Base-by-base conservation (phyloP, 2,329 filamentous ascomycete species). In the Alternaria arborescens region DNA sequence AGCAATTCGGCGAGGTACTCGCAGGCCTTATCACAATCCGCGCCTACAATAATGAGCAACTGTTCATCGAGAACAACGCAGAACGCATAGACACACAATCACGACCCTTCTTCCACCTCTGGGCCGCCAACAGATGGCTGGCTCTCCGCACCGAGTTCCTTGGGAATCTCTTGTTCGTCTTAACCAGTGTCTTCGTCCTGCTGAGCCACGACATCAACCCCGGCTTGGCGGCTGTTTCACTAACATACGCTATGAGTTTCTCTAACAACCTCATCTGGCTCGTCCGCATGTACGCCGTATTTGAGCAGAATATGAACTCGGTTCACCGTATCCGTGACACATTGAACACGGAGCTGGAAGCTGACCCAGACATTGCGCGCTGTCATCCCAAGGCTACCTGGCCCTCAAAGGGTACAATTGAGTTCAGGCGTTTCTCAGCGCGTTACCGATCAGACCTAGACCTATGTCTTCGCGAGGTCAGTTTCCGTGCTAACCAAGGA, bases 321-420 rank as follows among this genome's bases (percentile, higher is more conserved):
- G 44, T 48, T n/a, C 44, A 48, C 44, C 44, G 44, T 3, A 48
- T 48, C 8, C 10, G 44, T 48, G 28, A 14, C 28, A 48, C 44
- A 10, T 3, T 48, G 44, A 48, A 10, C n/a, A 28, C 28, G 28
- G 44, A 48, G 44, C 44, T 18, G 11, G 44, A 48, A 10, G 7
- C 44, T 4, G 44, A 14, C 2, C 44, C 44, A 34, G 44, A 48
- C 44, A 48, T 2, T 3, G 44, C 44, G 44, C 44, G n/a, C 44
- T 48, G 28, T 28, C 44, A 48, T 10, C 69, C 88, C 93, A 24
- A n/a, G 12, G 52, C n/a, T 34, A 5, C 24, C 28, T 98, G 94
- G 94, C 94, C 94, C 0, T 89, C 94, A 71, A 87, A 87, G 68
- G 94, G 94, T 26, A 90, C 93, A 72, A 81, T 83, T 62, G 66